A percentile compares a stretch with the other conserved stretches of the same genome.
Evolutionary conservation across 768 basidiomycete species (phyloP).

Genomic region (Trametes cubensis): DNA sequence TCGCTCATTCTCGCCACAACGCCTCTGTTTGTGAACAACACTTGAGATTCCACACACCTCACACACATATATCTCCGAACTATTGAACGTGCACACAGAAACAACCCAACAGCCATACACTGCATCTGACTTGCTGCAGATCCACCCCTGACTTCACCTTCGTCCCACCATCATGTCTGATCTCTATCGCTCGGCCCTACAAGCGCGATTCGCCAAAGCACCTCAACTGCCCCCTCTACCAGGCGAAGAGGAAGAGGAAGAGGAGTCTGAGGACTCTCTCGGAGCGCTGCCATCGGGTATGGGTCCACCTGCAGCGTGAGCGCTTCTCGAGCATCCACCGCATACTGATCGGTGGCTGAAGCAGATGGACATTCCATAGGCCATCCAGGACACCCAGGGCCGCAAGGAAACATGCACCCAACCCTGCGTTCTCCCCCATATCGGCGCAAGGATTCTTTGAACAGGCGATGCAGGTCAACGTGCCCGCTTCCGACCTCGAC

Average conservation of each 20-base stretch:
- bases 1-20: background rate
- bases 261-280: slow-evolving; percentile 60
- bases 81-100: background rate
- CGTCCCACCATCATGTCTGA: slow-evolving; percentile 54
- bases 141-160: background rate
- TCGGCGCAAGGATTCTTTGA: slow-evolving; percentile 77
- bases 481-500: slow-evolving; percentile 62
- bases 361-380: slow-evolving; percentile 4
- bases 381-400: slow-evolving; percentile 22
- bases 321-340: slow-evolving; percentile 11
- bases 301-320: slow-evolving; percentile 67
- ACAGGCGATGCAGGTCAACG: slow-evolving; percentile 76
- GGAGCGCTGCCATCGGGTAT: slow-evolving; percentile 58
- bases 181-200: slow-evolving; percentile 76
- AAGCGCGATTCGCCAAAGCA: slow-evolving; percentile 74
- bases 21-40: background rate
- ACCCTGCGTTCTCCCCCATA: slow-evolving; percentile 72
- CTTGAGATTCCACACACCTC: no score
- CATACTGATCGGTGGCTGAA: background rate
- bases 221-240: slow-evolving; percentile 52
- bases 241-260: slow-evolving; percentile 54
- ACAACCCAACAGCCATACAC: background rate
- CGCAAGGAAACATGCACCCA: slow-evolving; percentile 44
- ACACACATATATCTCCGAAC: no score
- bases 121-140: background rate